Base-by-base conservation (phyloP, 495 filamentous ascomycete genomes). In the Baudoinia panamericana region DNA sequence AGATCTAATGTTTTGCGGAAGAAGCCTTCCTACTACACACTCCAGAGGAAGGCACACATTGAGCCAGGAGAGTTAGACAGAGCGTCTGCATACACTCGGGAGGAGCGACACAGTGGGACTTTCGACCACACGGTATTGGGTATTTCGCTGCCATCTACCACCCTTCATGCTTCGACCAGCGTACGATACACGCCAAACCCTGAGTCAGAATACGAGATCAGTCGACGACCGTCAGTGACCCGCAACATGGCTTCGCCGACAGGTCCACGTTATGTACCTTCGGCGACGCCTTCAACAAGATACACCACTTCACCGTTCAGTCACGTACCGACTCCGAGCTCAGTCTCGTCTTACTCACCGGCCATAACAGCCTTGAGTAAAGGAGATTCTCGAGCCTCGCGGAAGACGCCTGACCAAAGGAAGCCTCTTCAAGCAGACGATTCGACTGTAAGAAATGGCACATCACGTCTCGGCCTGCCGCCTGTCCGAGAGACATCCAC, bases 291-390 rank as follows among this genome's bases (percentile, higher is more conserved):
- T 30, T 95, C 90, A n/a, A 95, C 86, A 24, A 70, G 84, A 43
- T 94, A 88, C 51, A 93, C 88, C 22, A 84, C 80, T 38, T 97
- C 90, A 2, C 90, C 90, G 23, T 96, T 92, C 62, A 93, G 88
- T 60, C 72, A 80, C 51, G 80, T 84, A 29, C 93, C 90, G 8
- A 95, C 90, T 2, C 87, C 90, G 1, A 94, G 87, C n/a, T 94
- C 90, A 6, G 73, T 86, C 54, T 93, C 86, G 6, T 95, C 90
- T n/a, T 82, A 90, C 56, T 97, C 90, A 25, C 86, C 90, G 9
- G 82, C 84, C 1, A 70, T 80, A 43, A 63, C 76, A 16, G 34
- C 42, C 23, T 73, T 82, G 15, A 60, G 59, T 2, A 76, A 82
- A 41, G 51, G 67, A 46, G 61, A 66, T 24, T 53, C 71, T 22